Percentiles rank a stretch among this genome's conserved stretches.
Conservation (phyloP, 2,329 filamentous ascomycete genomes). For the Aspergillus novoparasiticus region DNA sequence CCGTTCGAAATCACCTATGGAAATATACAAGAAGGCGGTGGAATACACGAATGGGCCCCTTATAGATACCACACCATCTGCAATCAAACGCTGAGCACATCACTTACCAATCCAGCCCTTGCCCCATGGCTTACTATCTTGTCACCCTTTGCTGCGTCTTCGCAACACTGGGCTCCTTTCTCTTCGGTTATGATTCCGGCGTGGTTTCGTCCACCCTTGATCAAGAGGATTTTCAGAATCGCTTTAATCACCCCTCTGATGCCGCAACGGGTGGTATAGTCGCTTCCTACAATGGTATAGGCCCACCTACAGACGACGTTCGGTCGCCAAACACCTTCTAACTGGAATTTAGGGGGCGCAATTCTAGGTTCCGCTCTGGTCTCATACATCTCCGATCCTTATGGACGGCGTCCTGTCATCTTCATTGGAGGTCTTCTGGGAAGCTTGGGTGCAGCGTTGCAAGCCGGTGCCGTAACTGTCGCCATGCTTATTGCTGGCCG, state of each 20-base stretch:
- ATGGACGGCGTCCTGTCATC: constrained; percentile 37
- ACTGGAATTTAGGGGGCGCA: constrained; percentile 35
- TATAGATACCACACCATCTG: not conserved
- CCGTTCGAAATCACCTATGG: not conserved
- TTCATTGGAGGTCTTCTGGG: constrained; percentile 37
- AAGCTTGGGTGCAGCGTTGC: constrained; percentile 37
- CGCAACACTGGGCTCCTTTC: constrained; percentile 50
- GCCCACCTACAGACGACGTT: not conserved
- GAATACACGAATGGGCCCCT: not conserved
- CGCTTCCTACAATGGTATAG: constrained; percentile 41
- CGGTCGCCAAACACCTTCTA: constrained; percentile 11
- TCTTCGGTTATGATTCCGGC: constrained; percentile 52
- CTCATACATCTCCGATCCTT: constrained; percentile 36
- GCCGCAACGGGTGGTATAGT: constrained; percentile 42
- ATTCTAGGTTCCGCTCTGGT: constrained; percentile 40
- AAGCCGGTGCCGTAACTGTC: constrained; percentile 37
- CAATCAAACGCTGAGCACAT: not conserved
- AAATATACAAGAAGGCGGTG: not conserved
- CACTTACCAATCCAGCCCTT: constrained; percentile 9
- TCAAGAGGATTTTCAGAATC: constrained; percentile 34
- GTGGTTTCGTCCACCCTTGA: constrained; percentile 42
- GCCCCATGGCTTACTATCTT: constrained; percentile 30
- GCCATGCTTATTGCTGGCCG: constrained; percentile 52
- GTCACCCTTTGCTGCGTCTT: constrained; percentile 44
- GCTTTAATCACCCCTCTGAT: constrained; percentile 35